Base-by-base conservation (phyloP, 1,139 yeast genomes). In the Blastobotrys ciferrii region DNA sequence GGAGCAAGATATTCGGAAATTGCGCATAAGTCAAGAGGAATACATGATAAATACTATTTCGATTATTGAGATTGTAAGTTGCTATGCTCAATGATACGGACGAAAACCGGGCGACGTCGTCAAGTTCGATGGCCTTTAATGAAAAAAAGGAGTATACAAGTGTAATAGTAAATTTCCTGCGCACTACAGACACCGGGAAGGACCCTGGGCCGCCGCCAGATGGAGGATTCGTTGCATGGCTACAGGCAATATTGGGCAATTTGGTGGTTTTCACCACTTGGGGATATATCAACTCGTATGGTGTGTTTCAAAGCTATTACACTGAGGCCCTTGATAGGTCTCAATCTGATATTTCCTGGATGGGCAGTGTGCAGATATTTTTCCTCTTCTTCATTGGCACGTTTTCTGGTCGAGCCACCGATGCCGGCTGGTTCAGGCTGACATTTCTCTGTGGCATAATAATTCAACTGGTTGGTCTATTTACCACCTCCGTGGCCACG, bases 221-320 rank as follows among this genome's bases (percentile, higher is more conserved):
- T 45, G 68, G 69, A 1, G 69, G 69, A 2, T 32, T 53, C 6
- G 37, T 44, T 19, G 69, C 69, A 1, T 65, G 68, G 66, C 50
- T 62, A 6, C 66, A 63, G 40, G 67, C 64, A 0, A 28, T 61
- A 0, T 66, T 64, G 0, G 68, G 66, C 0, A 78, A 79, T 52
- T 58, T 78, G 49, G 80, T 83, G 0, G 64, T 77, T 19, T 65
- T 78, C 36, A 76, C 78, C 17, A 72, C 73, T 33, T 78, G 81
- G 67, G 88, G 88, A 1, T 62, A 82, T 15, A 73, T 78, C 54
- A 82, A 80, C 53, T 65, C 83, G 1, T 69, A 77, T 46, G 87
- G 87, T 48, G 83, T 81, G 1, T 77, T 80, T 48, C 84, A 82
- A 60, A 73, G 81, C 2, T 82, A 81, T 57, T 74, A 81, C 17